Evolutionary conservation across 495 filamentous ascomycete species (phyloP).

Genomic region (Xylaria longipes): DNA sequence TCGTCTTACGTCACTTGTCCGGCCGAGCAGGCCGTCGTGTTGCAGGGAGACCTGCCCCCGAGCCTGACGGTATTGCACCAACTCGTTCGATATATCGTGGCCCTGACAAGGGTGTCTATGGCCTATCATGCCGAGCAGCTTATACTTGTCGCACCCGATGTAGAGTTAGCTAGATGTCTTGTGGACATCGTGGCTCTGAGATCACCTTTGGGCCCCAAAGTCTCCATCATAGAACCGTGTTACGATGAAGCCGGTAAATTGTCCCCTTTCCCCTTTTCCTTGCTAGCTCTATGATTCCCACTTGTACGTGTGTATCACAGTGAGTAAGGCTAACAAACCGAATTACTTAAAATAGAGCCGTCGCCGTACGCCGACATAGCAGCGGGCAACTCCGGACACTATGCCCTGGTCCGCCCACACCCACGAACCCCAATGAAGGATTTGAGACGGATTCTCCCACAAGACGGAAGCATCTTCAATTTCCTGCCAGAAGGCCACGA

Average conservation of each 20-base stretch:
- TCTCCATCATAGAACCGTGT: slow-evolving; percentile 7
- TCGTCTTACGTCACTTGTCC: slow-evolving; percentile 39
- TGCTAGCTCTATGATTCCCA: neutral
- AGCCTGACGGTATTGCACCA: slow-evolving; percentile 28
- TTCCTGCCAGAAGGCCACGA: slow-evolving; percentile 33
- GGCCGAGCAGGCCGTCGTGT: neutral
- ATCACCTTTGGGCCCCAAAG: neutral
- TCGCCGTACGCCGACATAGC: slow-evolving; percentile 9
- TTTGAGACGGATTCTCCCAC: slow-evolving; percentile 38
- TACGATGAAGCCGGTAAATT: slow-evolving; percentile 9
- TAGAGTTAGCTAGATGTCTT: slow-evolving; percentile 36
- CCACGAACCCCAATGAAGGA: slow-evolving; percentile 32
- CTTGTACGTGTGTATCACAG: neutral
- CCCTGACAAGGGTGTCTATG: slow-evolving; percentile 33
- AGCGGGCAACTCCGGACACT: neutral
- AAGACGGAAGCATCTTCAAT: slow-evolving; percentile 39
- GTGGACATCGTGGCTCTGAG: slow-evolving; percentile 29
- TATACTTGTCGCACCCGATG: slow-evolving; percentile 46
- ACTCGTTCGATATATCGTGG: slow-evolving; percentile 39
- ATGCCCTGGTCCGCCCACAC: slow-evolving; percentile 30
- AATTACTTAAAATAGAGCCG: neutral
- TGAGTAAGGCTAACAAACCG: neutral
- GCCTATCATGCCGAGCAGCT: slow-evolving; percentile 19
- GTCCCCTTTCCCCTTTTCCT: neutral
- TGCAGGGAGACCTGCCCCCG: neutral